Evolutionary conservation across 2,329 filamentous ascomycete species (phyloP), one percentile per base, ranked within the genome.

Genomic region (Monosporascus ibericus): DNA sequence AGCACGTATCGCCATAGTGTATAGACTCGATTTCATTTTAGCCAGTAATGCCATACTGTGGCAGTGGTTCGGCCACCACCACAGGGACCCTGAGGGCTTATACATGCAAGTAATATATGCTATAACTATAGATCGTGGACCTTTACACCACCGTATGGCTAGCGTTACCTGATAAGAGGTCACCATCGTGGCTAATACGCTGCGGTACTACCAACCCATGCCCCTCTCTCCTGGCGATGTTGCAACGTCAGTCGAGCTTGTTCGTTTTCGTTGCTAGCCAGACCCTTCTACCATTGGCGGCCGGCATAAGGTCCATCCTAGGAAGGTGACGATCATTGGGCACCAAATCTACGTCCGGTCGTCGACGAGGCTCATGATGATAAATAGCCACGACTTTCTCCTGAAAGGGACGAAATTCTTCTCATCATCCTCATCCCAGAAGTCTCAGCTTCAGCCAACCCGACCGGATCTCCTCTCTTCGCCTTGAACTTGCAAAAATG

Each of bases 401-500:
- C 24, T 24, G 17, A 30, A 24, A 22, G 6, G 25, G n/a, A 18
- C 20, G 42, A 3, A 25, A 17, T n/a, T 18, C 24, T 46, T 46
- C 42, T 25, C 14, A 25, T 8, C 42, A 25, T 8, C 42, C 25
- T n/a, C 42, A 46, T 22, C 25, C 15, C 22, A 25, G 42, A 15
- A 40, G 38, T 46, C 40, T 15, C 24, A 11, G 20, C 47, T 44
- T 42, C 42, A 49, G 47, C 50, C 36, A 48, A 22, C 9, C 22
- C 37, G 34, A 48, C 39, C 38, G 11, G 37, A 38, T 37, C 25
- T 51, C 50, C 48, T 37, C 46, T 48, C 50, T 30, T 47, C 50
- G 49, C 37, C 48, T 51, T 52, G 49, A 37, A 58, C 47, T 50
- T 52, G 51, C 40, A 57, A 65, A 56, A 37, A 67, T 66, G 64